Conservation (phyloP, 2,329 filamentous ascomycete species). For the Lasiodiplodia sp. region DNA sequence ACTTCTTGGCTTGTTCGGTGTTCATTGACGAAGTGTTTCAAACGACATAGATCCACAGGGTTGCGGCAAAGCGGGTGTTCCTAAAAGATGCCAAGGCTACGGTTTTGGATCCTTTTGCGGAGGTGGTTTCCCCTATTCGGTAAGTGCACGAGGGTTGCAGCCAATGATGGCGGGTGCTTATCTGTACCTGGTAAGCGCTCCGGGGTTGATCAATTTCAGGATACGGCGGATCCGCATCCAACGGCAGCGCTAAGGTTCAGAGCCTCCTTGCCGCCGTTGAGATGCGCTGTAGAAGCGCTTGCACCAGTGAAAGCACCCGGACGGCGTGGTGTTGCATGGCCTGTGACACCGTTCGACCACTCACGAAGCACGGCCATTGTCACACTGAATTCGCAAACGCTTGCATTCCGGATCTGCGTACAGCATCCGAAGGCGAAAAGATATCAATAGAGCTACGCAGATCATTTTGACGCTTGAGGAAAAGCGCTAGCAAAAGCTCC, state of each 20-base stretch:
- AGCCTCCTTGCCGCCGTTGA: constrained; percentile 8
- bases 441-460: neutral
- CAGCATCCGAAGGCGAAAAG: neutral
- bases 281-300: neutral
- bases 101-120: neutral
- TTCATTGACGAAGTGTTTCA: constrained; percentile 7
- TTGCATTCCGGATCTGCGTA: neutral
- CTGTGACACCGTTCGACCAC: neutral
- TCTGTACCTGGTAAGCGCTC: neutral
- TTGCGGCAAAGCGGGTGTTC: neutral
- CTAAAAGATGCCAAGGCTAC: constrained; percentile 4
- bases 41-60: neutral
- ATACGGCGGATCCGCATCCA: constrained; percentile 1
- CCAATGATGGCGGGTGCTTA: neutral
- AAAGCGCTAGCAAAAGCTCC: neutral
- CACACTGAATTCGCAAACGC: neutral
- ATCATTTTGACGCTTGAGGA: constrained; percentile 1
- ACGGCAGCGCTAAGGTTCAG: neutral
- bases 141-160: neutral
- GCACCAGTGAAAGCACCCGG: neutral
- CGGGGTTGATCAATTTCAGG: neutral
- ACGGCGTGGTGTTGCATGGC: neutral
- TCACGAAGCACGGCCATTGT: neutral
- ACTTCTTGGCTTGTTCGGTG: constrained; percentile 14
- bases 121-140: neutral